Evolutionary conservation across 176 grass and related monocot species (phyloP), one percentile per base, ranked within the genome.

Genomic region (Bothriochloa decipiens): DNA sequence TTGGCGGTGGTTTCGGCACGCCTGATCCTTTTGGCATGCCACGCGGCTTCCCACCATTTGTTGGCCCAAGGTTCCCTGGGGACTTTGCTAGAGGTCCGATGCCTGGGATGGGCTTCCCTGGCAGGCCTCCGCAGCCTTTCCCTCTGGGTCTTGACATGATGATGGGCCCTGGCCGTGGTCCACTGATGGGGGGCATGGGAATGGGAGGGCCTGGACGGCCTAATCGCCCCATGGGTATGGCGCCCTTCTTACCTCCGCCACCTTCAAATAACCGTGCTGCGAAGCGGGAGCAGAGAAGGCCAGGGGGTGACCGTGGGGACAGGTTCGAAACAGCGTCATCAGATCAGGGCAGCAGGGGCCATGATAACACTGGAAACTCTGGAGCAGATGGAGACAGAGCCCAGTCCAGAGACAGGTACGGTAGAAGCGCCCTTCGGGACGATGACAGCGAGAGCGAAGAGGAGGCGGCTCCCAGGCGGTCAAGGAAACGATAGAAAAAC

Each of bases 401-500:
- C 4, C 88, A 93, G 28, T 77, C 89, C n/a, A 85, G 88, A 7
- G 90, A 92, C 76, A 88, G 82, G 33, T 88, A 78, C 1, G 72
- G 83, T 22, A 87, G 89, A 53, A 88, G 79, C 14, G 15, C 60
- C 65, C 83, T 91, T 39, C 91, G 86, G 68, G 90, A 92, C 4
- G 93, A 92, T 11, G 91, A 90, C 0, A 96, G 93, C 0, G 93
- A 99, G 86, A 96, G 96, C 8, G 93, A 96, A 11, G 96, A 94
- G 81, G 93, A 99, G 40, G 90, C 92, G 0, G 91, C 93, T 12
- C 96, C 96, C 1, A 94, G 93, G 77, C 90, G 89, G 5, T 93
- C 91, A 5, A 92, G 93, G 75, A 88, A 94, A 32, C 80, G 89
- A 2, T 87, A 89, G 65, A 76, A 86, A 88, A 94, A 29, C 72